Evolutionary conservation across 176 grass and related monocot genomes (phyloP).

Genomic region (Carex scoparia): DNA sequence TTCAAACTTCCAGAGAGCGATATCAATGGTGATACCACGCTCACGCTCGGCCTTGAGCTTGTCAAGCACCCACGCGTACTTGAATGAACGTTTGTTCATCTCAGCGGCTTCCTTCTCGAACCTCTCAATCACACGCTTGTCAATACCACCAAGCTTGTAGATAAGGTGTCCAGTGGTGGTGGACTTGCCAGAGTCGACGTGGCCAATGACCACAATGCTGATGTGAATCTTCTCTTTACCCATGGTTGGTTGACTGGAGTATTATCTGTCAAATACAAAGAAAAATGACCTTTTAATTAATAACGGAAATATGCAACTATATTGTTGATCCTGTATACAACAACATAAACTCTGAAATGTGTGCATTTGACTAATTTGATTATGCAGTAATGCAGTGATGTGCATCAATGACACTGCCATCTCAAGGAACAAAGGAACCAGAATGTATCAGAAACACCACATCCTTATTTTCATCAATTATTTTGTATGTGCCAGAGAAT

Average conservation of each 20-base stretch:
- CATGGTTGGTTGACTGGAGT: slow-evolving; percentile 26
- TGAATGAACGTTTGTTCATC: slow-evolving; percentile 85
- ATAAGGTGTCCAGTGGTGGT: slow-evolving; percentile 84
- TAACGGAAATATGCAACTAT: background rate
- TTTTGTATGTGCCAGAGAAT: background rate
- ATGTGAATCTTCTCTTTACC: slow-evolving; percentile 86
- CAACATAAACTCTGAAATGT: background rate
- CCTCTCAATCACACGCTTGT: slow-evolving; percentile 84
- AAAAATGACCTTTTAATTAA: background rate
- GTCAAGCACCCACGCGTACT: slow-evolving; percentile 86
- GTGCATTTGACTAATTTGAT: background rate
- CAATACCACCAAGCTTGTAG: slow-evolving; percentile 88
- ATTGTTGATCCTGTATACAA: background rate
- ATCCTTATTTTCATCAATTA: slow-evolving; percentile 14
- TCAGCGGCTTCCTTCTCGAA: slow-evolving; percentile 70
- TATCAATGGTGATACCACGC: slow-evolving; percentile 71
- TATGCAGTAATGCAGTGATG: background rate
- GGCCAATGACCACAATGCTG: slow-evolving; percentile 76
- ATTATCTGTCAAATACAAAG: background rate
- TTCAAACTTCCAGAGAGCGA: slow-evolving; percentile 76
- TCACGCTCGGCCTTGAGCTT: slow-evolving; percentile 88
- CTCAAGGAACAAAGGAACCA: background rate
- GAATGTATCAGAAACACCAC: background rate
- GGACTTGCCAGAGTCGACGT: slow-evolving; percentile 75
- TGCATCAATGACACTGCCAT: background rate